Evolutionary conservation across 306 rosid species (phyloP).

Genomic region (Neltuma alba): DNA sequence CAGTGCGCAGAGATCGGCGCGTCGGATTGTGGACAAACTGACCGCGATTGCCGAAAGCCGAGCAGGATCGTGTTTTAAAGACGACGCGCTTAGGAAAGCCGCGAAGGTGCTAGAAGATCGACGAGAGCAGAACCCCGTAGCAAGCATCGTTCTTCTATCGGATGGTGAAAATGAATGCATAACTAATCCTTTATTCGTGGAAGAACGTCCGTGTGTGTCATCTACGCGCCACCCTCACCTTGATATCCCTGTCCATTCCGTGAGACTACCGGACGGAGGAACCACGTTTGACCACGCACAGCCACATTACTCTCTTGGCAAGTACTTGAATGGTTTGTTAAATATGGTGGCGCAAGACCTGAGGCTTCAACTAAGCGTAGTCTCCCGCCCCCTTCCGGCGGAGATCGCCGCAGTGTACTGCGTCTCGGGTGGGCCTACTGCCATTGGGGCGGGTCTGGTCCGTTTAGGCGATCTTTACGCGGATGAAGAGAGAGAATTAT

Average conservation of each 20-base stretch:
- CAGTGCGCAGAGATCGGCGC: conserved; percentile 69
- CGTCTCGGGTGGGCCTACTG: conserved; percentile 48
- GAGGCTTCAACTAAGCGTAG: conserved; percentile 56
- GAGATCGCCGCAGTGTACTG: conserved; percentile 76
- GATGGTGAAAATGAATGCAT: conserved; percentile 44
- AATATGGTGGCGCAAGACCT: conserved; percentile 71
- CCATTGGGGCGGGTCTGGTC: conserved; percentile 48
- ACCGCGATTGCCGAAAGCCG: conserved; percentile 46
- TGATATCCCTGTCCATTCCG: conserved; percentile 68
- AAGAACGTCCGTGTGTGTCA: conserved; percentile 36
- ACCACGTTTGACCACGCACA: conserved; percentile 32
- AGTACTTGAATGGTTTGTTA: conserved; percentile 50
- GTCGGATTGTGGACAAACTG: conserved; percentile 46
- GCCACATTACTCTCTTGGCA: conserved; percentile 50
- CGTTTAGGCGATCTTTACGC: conserved; percentile 63
- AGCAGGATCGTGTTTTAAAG: conserved; percentile 49
- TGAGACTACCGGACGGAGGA: conserved; percentile 38
- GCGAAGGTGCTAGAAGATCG: conserved; percentile 91
- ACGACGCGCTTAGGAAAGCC: conserved; percentile 83
- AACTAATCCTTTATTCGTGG: neutral
- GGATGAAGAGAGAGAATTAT: conserved; percentile 70
- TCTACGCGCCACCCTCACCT: conserved; percentile 55
- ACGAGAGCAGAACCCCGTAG: conserved; percentile 71
- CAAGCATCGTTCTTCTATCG: conserved; percentile 62
- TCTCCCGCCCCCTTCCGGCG: conserved; percentile 53